These are phyloP conservation scores for Capsicum pubescens DNA, from an alignment of 257 asterid species.

Conservation along the genomic window DNA sequence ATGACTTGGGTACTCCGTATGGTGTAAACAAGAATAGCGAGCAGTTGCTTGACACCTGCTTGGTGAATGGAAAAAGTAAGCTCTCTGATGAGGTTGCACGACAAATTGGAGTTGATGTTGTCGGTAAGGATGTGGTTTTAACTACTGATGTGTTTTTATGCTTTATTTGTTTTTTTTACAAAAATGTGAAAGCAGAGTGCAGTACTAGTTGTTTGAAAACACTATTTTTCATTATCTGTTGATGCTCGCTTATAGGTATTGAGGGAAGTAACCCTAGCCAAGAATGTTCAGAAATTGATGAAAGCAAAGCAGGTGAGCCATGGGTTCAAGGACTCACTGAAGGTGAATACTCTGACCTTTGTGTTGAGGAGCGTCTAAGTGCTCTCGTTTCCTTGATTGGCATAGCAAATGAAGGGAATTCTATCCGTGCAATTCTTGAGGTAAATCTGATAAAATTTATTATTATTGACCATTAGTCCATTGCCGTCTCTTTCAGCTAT, in stretches of 20 bases:
- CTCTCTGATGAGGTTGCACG: slow-evolving; percentile 48
- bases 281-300: slow-evolving; percentile 82
- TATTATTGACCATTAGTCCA: neutral
- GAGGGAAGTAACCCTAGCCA: slow-evolving; percentile 50
- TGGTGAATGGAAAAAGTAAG: slow-evolving; percentile 54
- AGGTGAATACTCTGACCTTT: slow-evolving; percentile 93
- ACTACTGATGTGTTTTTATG: slow-evolving; percentile 8
- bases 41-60: slow-evolving; percentile 46
- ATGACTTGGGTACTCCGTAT: slow-evolving; percentile 67
- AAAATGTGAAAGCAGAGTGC: neutral
- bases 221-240: slow-evolving; percentile 25
- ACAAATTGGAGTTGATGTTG: slow-evolving; percentile 47
- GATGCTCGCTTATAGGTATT: slow-evolving; percentile 46
- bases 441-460: slow-evolving; percentile 32
- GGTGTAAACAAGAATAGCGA: slow-evolving; percentile 54
- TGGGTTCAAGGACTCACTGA: slow-evolving; percentile 97
- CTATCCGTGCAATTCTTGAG: slow-evolving; percentile 78
- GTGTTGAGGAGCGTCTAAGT: slow-evolving; percentile 94
- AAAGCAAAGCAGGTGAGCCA: slow-evolving; percentile 83
- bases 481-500: slow-evolving; percentile 17
- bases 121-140: slow-evolving; percentile 50
- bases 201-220: neutral
- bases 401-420: slow-evolving; percentile 94
- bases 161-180: slow-evolving; percentile 3
- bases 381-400: slow-evolving; percentile 89